These are phyloP conservation scores for Boletus vermiculosoides DNA, from an alignment of 768 basidiomycete genomes.

Conservation along the genomic window DNA sequence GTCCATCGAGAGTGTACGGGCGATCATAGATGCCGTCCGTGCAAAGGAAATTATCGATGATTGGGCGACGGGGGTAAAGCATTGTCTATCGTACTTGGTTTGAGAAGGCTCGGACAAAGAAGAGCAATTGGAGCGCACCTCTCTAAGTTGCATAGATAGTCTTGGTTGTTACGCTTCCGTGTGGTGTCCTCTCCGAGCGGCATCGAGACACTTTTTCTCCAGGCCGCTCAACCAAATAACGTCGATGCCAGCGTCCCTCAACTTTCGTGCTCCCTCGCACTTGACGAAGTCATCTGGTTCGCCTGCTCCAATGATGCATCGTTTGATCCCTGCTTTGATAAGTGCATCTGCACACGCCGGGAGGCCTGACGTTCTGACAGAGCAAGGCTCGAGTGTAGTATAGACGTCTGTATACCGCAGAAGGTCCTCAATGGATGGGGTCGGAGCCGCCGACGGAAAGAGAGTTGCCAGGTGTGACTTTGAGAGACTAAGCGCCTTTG, in stretches of 20 bases:
- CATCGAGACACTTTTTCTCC: slow-evolving; percentile 75
- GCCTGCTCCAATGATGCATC: slow-evolving; percentile 84
- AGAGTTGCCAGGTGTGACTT: slow-evolving; percentile 42
- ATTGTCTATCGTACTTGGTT: slow-evolving; percentile 5
- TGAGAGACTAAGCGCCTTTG: slow-evolving; percentile 59
- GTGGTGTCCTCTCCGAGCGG: slow-evolving; percentile 63
- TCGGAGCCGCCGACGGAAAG: slow-evolving; percentile 36
- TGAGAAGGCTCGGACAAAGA: background rate
- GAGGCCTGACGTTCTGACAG: slow-evolving; percentile 82
- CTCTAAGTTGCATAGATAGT: background rate
- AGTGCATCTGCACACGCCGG: slow-evolving; percentile 84
- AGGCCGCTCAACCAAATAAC: slow-evolving; percentile 74
- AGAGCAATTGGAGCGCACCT: slow-evolving; percentile 6
- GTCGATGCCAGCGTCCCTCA: slow-evolving; percentile 69
- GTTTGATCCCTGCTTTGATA: slow-evolving; percentile 62
- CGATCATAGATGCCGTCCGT: slow-evolving; percentile 13
- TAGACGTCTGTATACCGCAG: slow-evolving; percentile 73
- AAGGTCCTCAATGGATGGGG: slow-evolving; percentile 41
- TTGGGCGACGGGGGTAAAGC: slow-evolving; percentile 23
- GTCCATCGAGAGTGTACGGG: slow-evolving; percentile 21
- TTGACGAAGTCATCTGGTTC: slow-evolving; percentile 95
- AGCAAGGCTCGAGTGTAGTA: slow-evolving; percentile 97
- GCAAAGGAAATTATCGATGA: slow-evolving; percentile 18
- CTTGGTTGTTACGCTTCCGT: background rate
- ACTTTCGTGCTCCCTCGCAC: slow-evolving; percentile 79